phyloP scores from a whole-genome alignment of 176 grass and related monocot genomes.

The Avena atlantica region DNA sequence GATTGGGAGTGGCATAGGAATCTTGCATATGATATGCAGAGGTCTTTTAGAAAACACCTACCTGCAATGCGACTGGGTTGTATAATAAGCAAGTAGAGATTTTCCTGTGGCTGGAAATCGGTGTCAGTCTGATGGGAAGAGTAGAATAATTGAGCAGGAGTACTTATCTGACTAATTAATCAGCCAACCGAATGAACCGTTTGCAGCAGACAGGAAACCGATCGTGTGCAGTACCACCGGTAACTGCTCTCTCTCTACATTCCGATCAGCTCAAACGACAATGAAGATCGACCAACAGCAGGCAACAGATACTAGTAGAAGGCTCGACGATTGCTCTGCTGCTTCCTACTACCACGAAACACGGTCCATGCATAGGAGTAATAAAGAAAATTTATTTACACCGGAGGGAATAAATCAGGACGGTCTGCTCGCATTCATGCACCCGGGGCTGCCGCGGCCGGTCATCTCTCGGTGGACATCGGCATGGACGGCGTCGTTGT shows the following conservation, averaged over 20 bases:
- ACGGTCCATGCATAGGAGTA: background rate
- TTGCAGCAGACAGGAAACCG: background rate
- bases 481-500: background rate
- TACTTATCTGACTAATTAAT: background rate
- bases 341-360: background rate
- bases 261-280: conserved; percentile 14
- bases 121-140: background rate
- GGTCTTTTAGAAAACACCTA: too few species aligned
- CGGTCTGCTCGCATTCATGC: background rate
- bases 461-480: conserved; percentile 2
- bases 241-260: background rate
- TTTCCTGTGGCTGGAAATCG: background rate
- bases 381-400: background rate
- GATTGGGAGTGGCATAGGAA: too few species aligned
- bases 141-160: background rate
- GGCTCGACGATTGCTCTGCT: background rate
- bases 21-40: too few species aligned
- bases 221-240: background rate
- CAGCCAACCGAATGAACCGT: background rate
- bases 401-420: background rate
- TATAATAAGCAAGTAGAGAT: too few species aligned
- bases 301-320: background rate
- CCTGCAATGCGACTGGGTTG: too few species aligned
- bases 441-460: too few species aligned
- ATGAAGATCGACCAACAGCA: background rate